Conservation (phyloP, 2,329 filamentous ascomycete species). For the Alternaria longipes region DNA sequence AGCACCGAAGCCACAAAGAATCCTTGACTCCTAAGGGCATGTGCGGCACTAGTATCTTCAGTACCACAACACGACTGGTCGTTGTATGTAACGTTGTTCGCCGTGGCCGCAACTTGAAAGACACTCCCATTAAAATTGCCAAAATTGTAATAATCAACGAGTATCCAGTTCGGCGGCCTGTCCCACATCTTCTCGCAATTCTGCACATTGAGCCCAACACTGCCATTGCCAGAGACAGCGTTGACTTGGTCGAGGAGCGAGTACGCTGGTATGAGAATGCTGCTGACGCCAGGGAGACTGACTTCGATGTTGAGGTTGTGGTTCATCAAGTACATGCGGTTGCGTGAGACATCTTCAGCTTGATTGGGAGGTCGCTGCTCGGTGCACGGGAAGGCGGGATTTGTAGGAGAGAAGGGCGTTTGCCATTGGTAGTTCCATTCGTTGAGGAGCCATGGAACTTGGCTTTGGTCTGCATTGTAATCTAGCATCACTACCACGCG, state of each 20-base stretch:
- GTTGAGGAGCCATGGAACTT: conserved; percentile 84
- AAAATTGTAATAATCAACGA: conserved; percentile 50
- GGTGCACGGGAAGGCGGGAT: conserved; percentile 77
- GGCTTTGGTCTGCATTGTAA: conserved; percentile 72
- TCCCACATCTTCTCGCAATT: conserved; percentile 42
- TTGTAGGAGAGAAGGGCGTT: conserved; percentile 80
- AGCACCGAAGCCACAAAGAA: not conserved
- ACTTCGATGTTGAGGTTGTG: conserved; percentile 82
- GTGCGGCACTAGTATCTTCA: not conserved
- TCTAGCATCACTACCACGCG: conserved; percentile 49
- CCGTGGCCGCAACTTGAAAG: conserved; percentile 50
- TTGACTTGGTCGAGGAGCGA: conserved; percentile 42
- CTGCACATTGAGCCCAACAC: conserved; percentile 39
- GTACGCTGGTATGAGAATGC: conserved; percentile 49
- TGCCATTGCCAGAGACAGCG: conserved; percentile 37
- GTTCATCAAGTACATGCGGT: conserved; percentile 82
- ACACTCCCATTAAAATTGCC: conserved; percentile 48
- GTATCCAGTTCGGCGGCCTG: conserved; percentile 47
- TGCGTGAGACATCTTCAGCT: conserved; percentile 57
- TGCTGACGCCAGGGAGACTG: conserved; percentile 50
- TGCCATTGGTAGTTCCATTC: conserved; percentile 92
- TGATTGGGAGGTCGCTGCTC: conserved; percentile 79
- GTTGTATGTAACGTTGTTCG: conserved; percentile 60
- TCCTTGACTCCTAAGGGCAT: not conserved
- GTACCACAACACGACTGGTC: conserved; percentile 35